Evolutionary conservation across 2,329 filamentous ascomycete genomes (phyloP), one percentile per base, ranked within the genome.

Genomic region (Verticillium tricorpus): DNA sequence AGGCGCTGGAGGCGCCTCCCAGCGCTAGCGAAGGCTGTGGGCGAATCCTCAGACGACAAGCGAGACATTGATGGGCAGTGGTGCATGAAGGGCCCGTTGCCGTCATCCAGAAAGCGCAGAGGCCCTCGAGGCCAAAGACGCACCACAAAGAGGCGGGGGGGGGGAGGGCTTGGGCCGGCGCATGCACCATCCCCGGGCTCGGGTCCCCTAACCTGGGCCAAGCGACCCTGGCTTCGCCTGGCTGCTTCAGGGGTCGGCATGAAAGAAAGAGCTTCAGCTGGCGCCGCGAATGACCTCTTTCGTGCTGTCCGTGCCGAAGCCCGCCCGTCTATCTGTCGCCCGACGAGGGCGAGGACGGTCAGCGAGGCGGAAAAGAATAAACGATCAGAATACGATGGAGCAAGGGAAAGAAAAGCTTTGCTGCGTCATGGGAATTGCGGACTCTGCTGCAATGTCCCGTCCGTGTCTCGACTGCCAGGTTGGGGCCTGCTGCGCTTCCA

Each of bases 21-120:
- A 39, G 58, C 54, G 22, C 61, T 63, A 64, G 57, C 54, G 32
- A 59, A 58, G 32, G 59, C 61, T 25, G 55, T 40, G 56, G 56
- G 40, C 56, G 45, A 61, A 62, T 61, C 57, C 60, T 52, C 60
- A 52, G 19, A 25, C 45, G 45, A 52, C 45, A 52, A 12, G 19
- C 45, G 45, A 52, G 45, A 52, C 45, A 52, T 52, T 28, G 45
- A 12, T 52, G 45, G 19, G 12, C 19, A 52, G 45, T 25, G 45
- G 45, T 52, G 45, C 45, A 52, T 52, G 45, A 52, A 22, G 45
- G 45, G 45, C 45, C 37, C 37, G 6, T 7, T 40, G 2, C 37
- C 19, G 45, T 52, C 19, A 25, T 52, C 19, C 45, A 52, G 45
- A 28, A 14, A 52, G 45, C 45, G 28, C 25, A 52, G n/a, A 52